Percentiles rank a stretch among this genome's conserved stretches.
phyloP scores from a whole-genome alignment of 2,329 filamentous ascomycete genomes.

The Fusarium nanum region DNA sequence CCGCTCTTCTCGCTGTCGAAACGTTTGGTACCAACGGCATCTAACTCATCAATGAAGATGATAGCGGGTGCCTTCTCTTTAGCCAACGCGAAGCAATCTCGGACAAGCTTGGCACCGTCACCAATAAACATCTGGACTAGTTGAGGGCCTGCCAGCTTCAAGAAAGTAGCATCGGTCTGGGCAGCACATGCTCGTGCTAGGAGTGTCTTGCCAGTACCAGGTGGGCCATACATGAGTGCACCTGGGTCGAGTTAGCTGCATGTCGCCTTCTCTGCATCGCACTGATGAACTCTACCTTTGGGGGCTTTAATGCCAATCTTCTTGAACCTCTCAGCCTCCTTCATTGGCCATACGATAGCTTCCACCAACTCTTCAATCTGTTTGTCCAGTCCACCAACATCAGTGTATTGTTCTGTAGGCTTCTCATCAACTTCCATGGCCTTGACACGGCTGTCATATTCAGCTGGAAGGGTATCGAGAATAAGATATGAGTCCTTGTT shows the following conservation, averaged over 20 bases:
- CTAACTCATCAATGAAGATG: slow-evolving; percentile 99
- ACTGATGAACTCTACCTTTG: slow-evolving; percentile 73
- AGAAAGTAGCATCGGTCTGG: slow-evolving; percentile 97
- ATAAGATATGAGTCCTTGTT: slow-evolving; percentile 99
- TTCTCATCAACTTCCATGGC: slow-evolving; percentile 99
- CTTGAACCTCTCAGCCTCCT: slow-evolving; percentile 98
- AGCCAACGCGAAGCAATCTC: slow-evolving; percentile 95
- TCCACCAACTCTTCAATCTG: slow-evolving; percentile 99
- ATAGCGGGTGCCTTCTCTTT: slow-evolving; percentile 99
- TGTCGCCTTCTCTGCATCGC: slow-evolving; percentile 62
- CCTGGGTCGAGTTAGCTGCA: slow-evolving; percentile 92
- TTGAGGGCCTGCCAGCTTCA: slow-evolving; percentile 97
- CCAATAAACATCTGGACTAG: slow-evolving; percentile 99
- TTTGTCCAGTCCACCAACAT: slow-evolving; percentile 97
- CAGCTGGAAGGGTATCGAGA: slow-evolving; percentile 93
- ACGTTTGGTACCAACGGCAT: slow-evolving; percentile 98
- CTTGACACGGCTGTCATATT: slow-evolving; percentile 99
- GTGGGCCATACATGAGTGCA: slow-evolving; percentile 96
- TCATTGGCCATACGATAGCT: slow-evolving; percentile 99
- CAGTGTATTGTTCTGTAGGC: slow-evolving; percentile 98
- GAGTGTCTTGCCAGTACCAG: slow-evolving; percentile 90
- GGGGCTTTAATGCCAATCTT: slow-evolving; percentile 99
- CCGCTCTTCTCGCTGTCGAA: slow-evolving; percentile 99
- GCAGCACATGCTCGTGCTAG: slow-evolving; percentile 95
- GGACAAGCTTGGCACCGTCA: slow-evolving; percentile 96